Evolutionary conservation across 2,329 filamentous ascomycete genomes (phyloP).

Genomic region (Biscogniauxia marginata): DNA sequence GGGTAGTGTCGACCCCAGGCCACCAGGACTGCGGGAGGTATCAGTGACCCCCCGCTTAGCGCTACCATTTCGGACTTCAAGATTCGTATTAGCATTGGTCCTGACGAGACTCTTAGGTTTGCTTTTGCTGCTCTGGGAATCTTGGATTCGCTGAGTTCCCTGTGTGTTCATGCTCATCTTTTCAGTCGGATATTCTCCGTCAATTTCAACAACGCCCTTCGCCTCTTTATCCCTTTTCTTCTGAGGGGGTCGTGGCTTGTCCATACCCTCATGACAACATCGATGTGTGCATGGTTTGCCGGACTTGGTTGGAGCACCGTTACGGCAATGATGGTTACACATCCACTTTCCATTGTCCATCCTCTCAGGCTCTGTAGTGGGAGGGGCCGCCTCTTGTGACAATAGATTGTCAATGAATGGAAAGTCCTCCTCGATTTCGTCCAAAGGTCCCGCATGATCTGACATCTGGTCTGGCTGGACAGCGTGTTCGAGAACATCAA

Average conservation of each 20-base stretch:
- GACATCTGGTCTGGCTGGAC: conserved; percentile 21
- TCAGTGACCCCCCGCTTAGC: background rate
- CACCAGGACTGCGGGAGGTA: background rate
- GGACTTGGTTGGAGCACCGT: conserved; percentile 35
- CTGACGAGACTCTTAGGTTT: background rate
- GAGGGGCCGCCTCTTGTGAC: conserved; percentile 25
- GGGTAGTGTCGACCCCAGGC: background rate
- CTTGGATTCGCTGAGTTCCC: background rate
- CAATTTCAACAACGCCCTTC: conserved; percentile 24
- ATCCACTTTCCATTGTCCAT: conserved; percentile 71
- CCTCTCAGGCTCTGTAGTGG: conserved; percentile 41
- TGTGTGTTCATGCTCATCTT: background rate
- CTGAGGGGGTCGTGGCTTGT: conserved; percentile 55
- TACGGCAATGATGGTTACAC: conserved; percentile 68
- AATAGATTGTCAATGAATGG: conserved; percentile 51
- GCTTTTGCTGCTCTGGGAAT: background rate
- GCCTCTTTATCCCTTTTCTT: conserved; percentile 14
- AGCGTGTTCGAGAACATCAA: conserved; percentile 32
- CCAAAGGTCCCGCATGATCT: conserved; percentile 7
- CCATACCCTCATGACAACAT: conserved; percentile 70
- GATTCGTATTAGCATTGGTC: background rate
- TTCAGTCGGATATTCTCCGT: conserved; percentile 3
- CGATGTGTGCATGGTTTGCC: conserved; percentile 62
- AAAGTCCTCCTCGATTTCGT: conserved; percentile 43
- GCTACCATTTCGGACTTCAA: background rate